phyloP scores from a whole-genome alignment of 164 flowering plant genomes.

The Chimonanthus salicifolius region DNA sequence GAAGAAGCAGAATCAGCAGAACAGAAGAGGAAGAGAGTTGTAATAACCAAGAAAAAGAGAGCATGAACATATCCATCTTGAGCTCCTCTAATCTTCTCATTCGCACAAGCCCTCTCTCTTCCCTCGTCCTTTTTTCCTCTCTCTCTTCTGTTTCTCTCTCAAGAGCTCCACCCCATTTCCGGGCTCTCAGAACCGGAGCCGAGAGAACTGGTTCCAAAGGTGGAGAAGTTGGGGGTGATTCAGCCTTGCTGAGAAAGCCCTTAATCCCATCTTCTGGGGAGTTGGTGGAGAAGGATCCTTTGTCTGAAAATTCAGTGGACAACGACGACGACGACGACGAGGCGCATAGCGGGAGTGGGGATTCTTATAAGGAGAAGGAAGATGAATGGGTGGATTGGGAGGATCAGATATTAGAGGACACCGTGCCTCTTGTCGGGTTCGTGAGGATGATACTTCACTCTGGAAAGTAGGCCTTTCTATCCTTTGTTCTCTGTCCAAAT shows the following conservation, averaged over 20 bases:
- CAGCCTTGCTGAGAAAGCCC: conserved; percentile 54
- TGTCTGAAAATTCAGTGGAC: too few relatives aligned
- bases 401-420: conserved; percentile 85
- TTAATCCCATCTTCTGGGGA: conserved; percentile 11
- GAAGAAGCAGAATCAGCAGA: too few relatives aligned
- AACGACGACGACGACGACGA: background rate
- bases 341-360: conserved; percentile 1
- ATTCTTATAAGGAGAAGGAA: conserved; percentile 6
- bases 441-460: conserved; percentile 94
- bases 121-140: background rate
- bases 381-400: conserved; percentile 72
- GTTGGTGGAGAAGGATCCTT: conserved; percentile 6
- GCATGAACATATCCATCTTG: background rate
- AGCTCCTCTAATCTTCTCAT: conserved; percentile 3
- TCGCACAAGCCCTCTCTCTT: background rate
- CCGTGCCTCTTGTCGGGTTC: conserved; percentile 88
- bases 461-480: conserved; percentile 46
- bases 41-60: too few relatives aligned
- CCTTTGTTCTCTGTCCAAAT: background rate
- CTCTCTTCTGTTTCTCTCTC: background rate
- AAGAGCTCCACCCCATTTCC: conserved; percentile 10
- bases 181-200: conserved; percentile 27
- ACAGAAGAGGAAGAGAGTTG: too few relatives aligned
- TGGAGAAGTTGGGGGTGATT: conserved; percentile 21
- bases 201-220: conserved; percentile 22